Base-by-base conservation (phyloP, 1,139 yeast genomes). In the Zygoascus hellenicus region DNA sequence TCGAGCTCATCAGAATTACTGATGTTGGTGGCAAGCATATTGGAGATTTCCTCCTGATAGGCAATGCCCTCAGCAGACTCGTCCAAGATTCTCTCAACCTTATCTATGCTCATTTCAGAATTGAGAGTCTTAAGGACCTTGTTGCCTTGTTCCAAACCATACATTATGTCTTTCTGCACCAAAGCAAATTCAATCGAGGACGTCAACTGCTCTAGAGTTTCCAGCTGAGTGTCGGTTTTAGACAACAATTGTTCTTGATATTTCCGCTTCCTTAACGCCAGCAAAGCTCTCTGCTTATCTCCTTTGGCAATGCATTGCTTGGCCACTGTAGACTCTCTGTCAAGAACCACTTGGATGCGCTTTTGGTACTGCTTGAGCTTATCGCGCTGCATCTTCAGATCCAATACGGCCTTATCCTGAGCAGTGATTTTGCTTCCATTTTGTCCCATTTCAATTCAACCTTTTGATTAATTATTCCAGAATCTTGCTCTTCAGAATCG, bases 361-460 rank as follows among this genome's bases (percentile, higher is more conserved):
- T 74, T 75, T 55, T 86, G 90, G 55, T 88, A 85, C 62, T 83
- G 85, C 53, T 78, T 79, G 40, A 92, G 72, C 57, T 83, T 83
- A 64, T 92, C 98, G 51, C 96, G 74, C 58, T 94, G 97, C 39
- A 84, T 73, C 62, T 92, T 92, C 59, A 92, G 74, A 61, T 89
- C 95, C 57, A 87, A 73, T 15, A 92, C 76, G 0, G 97, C 96
- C 58, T 74, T 77, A 61, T 92, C 98, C 56, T 89, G 92, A 26
- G 81, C 74, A 2, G 96, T 87, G 29, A 89, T 80, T 59, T 76
- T 56, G 9, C 68, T 64, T 9, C 69, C 48, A 13, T 65, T 49
- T 43, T 68, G 65, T 5, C 77, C 77, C 77, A 72, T 72, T 14
- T 9, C 13, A 7, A 3, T 14, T 13, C n/a, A 16, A 10, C 6